phyloP scores from a whole-genome alignment of 2,329 filamentous ascomycete genomes.

The Fusarium drepaniforme region DNA sequence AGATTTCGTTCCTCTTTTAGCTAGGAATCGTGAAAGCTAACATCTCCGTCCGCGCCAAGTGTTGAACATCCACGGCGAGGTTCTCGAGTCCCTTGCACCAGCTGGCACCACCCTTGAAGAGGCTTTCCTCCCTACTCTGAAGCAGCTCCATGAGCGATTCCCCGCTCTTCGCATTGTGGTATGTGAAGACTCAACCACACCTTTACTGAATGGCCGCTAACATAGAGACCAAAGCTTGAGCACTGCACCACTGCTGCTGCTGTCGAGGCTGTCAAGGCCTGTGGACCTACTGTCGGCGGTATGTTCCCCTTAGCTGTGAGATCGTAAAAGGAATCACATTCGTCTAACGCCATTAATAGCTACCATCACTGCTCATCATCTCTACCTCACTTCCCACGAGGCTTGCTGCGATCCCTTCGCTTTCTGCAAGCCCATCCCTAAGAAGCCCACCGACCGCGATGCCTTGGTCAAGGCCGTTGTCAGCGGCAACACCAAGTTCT shows the following conservation, averaged over 20 bases:
- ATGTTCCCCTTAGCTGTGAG: slow-evolving; percentile 23
- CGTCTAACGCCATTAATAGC: slow-evolving; percentile 51
- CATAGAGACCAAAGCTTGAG: slow-evolving; percentile 64
- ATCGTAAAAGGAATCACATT: background rate
- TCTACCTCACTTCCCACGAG: slow-evolving; percentile 84
- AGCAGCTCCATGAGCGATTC: slow-evolving; percentile 79
- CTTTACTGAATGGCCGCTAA: slow-evolving; percentile 1
- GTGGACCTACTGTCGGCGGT: slow-evolving; percentile 80
- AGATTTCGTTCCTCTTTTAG: too few relatives aligned
- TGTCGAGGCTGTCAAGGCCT: slow-evolving; percentile 80
- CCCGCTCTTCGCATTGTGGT: slow-evolving; percentile 75
- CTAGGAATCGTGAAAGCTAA: background rate
- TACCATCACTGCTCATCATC: slow-evolving; percentile 89
- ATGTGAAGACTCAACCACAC: slow-evolving; percentile 8
- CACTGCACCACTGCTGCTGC: slow-evolving; percentile 91
- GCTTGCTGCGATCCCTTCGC: slow-evolving; percentile 66
- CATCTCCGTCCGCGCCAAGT: slow-evolving; percentile 55
- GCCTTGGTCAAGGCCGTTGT: slow-evolving; percentile 76
- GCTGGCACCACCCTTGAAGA: slow-evolving; percentile 60
- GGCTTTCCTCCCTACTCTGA: slow-evolving; percentile 83
- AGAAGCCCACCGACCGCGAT: slow-evolving; percentile 78
- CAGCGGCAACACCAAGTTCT: slow-evolving; percentile 74
- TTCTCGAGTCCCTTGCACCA: slow-evolving; percentile 64
- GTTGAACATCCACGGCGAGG: slow-evolving; percentile 95
- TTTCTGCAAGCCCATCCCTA: slow-evolving; percentile 85